Evolutionary conservation across 192 early-diverging fungal genomes (phyloP), one percentile per base, ranked within the genome.

Genomic region (Spinellus fusiger): DNA sequence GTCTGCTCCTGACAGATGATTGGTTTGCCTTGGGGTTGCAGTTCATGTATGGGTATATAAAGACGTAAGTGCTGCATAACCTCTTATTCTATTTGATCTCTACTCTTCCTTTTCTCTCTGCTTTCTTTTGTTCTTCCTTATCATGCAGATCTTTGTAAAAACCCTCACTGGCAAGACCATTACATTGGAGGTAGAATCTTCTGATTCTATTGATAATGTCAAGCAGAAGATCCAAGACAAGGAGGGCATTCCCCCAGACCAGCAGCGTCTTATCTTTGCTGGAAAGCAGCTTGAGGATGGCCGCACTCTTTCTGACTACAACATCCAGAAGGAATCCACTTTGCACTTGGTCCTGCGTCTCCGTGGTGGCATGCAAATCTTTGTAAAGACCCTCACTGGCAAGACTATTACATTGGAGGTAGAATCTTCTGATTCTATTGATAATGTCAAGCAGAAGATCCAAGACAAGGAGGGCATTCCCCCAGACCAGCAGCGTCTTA

Each of bases 101-200:
- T 18, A 12, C 2, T 10, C 40, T 44, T 44, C 10, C 40, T 44
- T 44, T 44, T 18, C 10, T 44, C 40, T 44, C 6, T 13, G 6
- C 13, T 37, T 44, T 10, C 18, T 44, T 44, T 44, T n/a, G 3
- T n/a, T 44, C 13, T 44, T 44, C 13, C 40, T 9, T 59, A 81
- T 74, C 47, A 85, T 81, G 79, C 79, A 84, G 48, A 84, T 87
- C 47, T 87, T 89, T 46, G 87, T 89, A 49, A 89, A 93, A 79
- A 89, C 91, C 27, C 81, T 96, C 16, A 96, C 94, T 46, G 94
- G 94, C 65, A 96, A 95, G 84, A 96, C 93, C 72, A 94, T 96
- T 77, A 96, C 94, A 70, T 77, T 96, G 32, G 94, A 91, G 73
- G 87, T 91, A 18, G 86, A 89, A 77, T 87, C 84, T 26, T 80